Evolutionary conservation across 116 monocot species (phyloP), one percentile per base, ranked within the genome.

Genomic region (Phalaenopsis hybrid): DNA sequence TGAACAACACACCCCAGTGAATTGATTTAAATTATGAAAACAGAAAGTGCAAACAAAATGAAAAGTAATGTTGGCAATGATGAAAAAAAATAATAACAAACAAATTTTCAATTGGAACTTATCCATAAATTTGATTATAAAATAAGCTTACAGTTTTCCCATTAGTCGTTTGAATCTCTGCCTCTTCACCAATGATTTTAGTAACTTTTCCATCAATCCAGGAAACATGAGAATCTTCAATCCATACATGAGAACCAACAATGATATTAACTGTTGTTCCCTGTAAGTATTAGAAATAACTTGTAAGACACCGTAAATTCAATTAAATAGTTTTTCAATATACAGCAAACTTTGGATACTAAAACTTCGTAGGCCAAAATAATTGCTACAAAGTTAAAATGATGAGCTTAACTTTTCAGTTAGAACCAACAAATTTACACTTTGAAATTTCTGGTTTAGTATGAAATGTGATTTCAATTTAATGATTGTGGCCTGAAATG

Each of bases 181-280:
- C 96, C 76, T 92, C 83, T 74, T 84, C 83, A 57, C 94, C 92
- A 37, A 79, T 91, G 82, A 97, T 91, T 83, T 85, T 87, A 68
- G 88, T 81, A 81, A 97, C 90, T 73, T 89, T 83, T 18, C 92
- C 96, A 91, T 97, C 96, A 78, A 94, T 44, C 96, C 96, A 97
- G 76, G 94, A 86, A 79, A 89, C 68, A 63, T 44, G 74, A 28
- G 89, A 57, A 80, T 94, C 96, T 81, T 96, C 96, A 83, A 89
- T 78, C 96, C 96, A 96, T 13, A 96, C 92, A 89, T 94, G 88
- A 55, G 92, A 96, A 57, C 91, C 94, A 31, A 92, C 90, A 75
- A 84, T 90, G 76, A 96, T 94, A 45, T 94, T 81, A 77, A 77
- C 28, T 51, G 77, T 49, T 12, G 77, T 77, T 31, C 77, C 77